These are phyloP conservation scores for Excoecaria cochinchinensis DNA, from an alignment of 345 rosid genomes.

Conservation along the genomic window DNA sequence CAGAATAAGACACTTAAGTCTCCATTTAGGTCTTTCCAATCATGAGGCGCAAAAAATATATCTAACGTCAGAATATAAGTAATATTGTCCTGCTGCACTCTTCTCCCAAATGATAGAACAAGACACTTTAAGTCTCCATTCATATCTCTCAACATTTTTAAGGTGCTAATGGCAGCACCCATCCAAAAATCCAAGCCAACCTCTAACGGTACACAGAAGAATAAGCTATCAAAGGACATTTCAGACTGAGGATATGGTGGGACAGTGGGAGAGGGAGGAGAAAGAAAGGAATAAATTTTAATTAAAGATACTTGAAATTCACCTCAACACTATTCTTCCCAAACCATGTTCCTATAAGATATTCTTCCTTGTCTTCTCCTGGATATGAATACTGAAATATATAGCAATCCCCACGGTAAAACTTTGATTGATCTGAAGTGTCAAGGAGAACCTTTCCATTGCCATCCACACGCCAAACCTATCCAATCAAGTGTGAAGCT, in stretches of 20 bases:
- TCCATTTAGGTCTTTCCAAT: not conserved
- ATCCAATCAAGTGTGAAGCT: slow-evolving; percentile 13
- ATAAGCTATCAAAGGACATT: not conserved
- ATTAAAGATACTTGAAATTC: slow-evolving; percentile 17
- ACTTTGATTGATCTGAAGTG: slow-evolving; percentile 80
- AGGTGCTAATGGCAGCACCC: not conserved
- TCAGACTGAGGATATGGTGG: not conserved
- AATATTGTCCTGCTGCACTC: not conserved
- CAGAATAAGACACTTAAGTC: not conserved
- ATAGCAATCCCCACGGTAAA: slow-evolving; percentile 88
- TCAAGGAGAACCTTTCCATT: slow-evolving; percentile 69
- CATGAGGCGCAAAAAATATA: slow-evolving; percentile 1
- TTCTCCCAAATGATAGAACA: not conserved
- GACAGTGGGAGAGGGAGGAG: not conserved
- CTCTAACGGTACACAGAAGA: not conserved
- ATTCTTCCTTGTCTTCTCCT: slow-evolving; percentile 91
- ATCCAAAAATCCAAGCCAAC: not conserved
- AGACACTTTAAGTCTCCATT: not conserved
- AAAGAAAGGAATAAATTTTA: not conserved
- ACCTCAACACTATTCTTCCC: slow-evolving; percentile 97
- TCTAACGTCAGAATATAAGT: not conserved
- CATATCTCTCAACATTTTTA: not conserved
- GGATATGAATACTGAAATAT: slow-evolving; percentile 85
- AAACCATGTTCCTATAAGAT: slow-evolving; percentile 88
- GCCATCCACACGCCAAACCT: slow-evolving; percentile 90